phyloP scores from a whole-genome alignment of 2,329 filamentous ascomycete species.

The Emmonsiellopsis sp. region DNA sequence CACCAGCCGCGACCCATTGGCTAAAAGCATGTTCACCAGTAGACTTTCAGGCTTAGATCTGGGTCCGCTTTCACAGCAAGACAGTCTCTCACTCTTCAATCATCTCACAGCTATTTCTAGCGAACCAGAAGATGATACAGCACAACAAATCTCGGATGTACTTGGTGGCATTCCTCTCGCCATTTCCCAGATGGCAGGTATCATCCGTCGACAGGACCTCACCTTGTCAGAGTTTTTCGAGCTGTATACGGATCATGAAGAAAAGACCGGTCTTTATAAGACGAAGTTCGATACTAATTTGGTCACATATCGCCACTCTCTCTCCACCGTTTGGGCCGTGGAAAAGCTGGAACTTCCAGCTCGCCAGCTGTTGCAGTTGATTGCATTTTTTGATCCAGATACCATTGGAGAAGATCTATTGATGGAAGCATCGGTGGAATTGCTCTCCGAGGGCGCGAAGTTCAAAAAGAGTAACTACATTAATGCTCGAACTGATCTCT shows the following conservation, averaged over 20 bases:
- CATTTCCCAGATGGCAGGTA: slow-evolving; percentile 16
- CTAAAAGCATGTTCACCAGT: slow-evolving; percentile 9
- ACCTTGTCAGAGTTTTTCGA: slow-evolving; percentile 11
- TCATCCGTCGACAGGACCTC: slow-evolving; percentile 13
- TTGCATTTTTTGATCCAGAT: slow-evolving; percentile 19
- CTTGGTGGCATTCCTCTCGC: slow-evolving; percentile 16
- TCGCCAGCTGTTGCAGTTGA: slow-evolving; percentile 9
- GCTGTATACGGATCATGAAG: slow-evolving; percentile 10
- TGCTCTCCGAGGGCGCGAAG: slow-evolving; percentile 7
- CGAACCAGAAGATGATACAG: slow-evolving; percentile 7
- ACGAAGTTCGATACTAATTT: slow-evolving; percentile 5
- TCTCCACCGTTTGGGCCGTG: slow-evolving; percentile 15
- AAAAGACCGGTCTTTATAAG: slow-evolving; percentile 4
- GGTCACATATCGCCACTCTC: slow-evolving; percentile 8
- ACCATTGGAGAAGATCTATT: slow-evolving; percentile 14
- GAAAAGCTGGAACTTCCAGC: slow-evolving; percentile 9
- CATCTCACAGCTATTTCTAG: not conserved
- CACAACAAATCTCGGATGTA: slow-evolving; percentile 8
- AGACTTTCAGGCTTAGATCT: slow-evolving; percentile 8
- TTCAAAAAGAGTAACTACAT: slow-evolving; percentile 13
- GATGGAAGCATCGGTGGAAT: slow-evolving; percentile 1
- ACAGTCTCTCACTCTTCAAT: not conserved
- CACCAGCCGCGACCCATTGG: slow-evolving; percentile 19
- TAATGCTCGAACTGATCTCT: slow-evolving; percentile 16
- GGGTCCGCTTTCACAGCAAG: slow-evolving; percentile 8